Percentiles rank a stretch among this genome's conserved stretches.
Conservation (phyloP, 768 basidiomycete species). For the Pleurotus sapidus region DNA sequence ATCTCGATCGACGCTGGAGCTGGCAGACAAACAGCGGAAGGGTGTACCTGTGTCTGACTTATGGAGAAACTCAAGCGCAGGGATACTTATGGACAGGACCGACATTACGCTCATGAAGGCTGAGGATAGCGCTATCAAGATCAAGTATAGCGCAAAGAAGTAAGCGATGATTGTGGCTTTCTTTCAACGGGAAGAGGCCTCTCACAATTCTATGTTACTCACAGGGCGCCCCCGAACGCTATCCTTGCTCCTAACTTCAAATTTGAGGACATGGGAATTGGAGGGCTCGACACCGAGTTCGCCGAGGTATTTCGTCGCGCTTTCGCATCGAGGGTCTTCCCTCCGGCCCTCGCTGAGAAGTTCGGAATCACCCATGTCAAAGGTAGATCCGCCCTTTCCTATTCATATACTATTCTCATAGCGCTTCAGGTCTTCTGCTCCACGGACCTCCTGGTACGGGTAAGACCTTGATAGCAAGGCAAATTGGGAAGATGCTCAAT, state of each 20-base stretch:
- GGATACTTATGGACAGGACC: slow-evolving; percentile 88
- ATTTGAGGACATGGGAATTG: slow-evolving; percentile 99
- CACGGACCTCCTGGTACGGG: slow-evolving; percentile 98
- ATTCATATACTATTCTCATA: neutral
- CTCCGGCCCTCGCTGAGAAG: slow-evolving; percentile 93
- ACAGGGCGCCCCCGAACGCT: slow-evolving; percentile 86
- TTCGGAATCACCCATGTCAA: slow-evolving; percentile 98
- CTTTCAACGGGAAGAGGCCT: neutral
- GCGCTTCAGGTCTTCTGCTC: slow-evolving; percentile 74
- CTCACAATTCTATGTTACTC: neutral
- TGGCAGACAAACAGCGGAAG: slow-evolving; percentile 60
- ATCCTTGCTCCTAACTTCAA: slow-evolving; percentile 98
- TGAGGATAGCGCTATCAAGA: slow-evolving; percentile 73
- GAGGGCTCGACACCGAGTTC: slow-evolving; percentile 94
- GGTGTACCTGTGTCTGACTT: slow-evolving; percentile 27
- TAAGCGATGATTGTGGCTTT: slow-evolving; percentile 28
- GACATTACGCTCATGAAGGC: slow-evolving; percentile 90
- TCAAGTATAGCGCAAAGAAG: slow-evolving; percentile 93
- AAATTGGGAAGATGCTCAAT: slow-evolving; percentile 99
- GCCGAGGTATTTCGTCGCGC: slow-evolving; percentile 96
- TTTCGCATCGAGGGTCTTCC: slow-evolving; percentile 98
- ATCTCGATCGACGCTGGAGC: slow-evolving; percentile 57
- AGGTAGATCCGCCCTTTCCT: slow-evolving; percentile 41
- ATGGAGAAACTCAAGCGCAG: slow-evolving; percentile 36
- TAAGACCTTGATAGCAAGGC: slow-evolving; percentile 96